phyloP scores from a whole-genome alignment of 164 flowering plant species.

The Hamamelis virginiana region DNA sequence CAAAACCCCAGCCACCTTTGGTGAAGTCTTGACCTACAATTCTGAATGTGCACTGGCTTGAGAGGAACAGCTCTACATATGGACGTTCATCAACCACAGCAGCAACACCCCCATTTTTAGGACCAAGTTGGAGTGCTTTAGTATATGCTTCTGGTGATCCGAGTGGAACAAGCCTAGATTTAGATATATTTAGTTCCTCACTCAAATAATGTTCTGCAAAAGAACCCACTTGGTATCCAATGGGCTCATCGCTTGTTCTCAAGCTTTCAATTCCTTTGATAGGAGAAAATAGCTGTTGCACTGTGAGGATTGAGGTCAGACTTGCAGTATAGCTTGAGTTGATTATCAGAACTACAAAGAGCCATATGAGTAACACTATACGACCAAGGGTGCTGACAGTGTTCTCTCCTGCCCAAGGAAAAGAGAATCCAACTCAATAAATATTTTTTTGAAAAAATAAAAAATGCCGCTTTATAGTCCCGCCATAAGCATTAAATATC shows the following conservation, averaged over 20 bases:
- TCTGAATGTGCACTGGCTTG: slow-evolving; percentile 48
- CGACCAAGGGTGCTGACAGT: slow-evolving; percentile 54
- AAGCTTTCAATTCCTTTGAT: slow-evolving; percentile 51
- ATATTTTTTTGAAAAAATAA: too few species aligned
- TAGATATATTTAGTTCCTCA: slow-evolving; percentile 46
- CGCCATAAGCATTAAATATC: slow-evolving; percentile 1
- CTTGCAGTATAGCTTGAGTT: slow-evolving; percentile 63
- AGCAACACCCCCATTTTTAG: slow-evolving; percentile 48
- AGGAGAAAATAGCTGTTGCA: slow-evolving; percentile 48
- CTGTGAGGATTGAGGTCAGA: slow-evolving; percentile 59
- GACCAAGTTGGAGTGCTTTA: slow-evolving; percentile 42
- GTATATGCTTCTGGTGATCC: slow-evolving; percentile 55
- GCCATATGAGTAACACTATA: slow-evolving; percentile 53
- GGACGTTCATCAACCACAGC: slow-evolving; percentile 62
- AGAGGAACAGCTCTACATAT: slow-evolving; percentile 53
- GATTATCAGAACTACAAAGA: slow-evolving; percentile 59
- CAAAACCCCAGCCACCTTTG: slow-evolving; percentile 67
- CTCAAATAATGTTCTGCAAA: slow-evolving; percentile 52
- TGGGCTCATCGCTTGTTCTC: slow-evolving; percentile 34
- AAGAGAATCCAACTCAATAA: neutral
- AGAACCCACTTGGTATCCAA: slow-evolving; percentile 63
- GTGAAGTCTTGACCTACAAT: slow-evolving; percentile 60
- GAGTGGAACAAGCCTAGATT: slow-evolving; percentile 44
- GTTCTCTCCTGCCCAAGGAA: slow-evolving; percentile 39
- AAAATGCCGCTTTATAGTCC: neutral